phyloP scores from a whole-genome alignment of 352 stramenopile genomes.

The Elongisporangium prolatum region DNA sequence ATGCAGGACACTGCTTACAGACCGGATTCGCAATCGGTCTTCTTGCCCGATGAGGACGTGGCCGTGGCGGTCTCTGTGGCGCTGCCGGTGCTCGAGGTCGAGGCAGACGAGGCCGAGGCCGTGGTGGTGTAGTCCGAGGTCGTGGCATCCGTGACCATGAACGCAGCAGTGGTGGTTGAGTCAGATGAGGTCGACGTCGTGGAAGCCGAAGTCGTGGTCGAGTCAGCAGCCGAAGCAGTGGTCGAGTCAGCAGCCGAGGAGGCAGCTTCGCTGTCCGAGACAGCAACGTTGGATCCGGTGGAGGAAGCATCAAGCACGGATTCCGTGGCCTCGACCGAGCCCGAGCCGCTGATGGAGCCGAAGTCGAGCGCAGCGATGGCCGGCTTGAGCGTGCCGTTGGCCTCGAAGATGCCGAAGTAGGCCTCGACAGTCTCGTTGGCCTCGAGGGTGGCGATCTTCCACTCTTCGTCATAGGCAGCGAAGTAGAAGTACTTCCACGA shows the following conservation, averaged over 20 bases:
- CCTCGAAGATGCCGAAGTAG: conserved; percentile 53
- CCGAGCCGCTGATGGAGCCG: conserved; percentile 2
- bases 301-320: neutral
- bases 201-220: neutral
- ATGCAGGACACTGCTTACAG: neutral
- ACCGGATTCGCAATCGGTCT: neutral
- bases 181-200: neutral
- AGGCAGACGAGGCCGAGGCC: neutral
- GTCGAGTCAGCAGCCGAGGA: neutral
- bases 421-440: conserved; percentile 46
- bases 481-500: conserved; percentile 72
- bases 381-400: conserved; percentile 38
- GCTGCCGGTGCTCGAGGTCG: neutral
- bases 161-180: neutral
- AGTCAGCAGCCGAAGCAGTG: neutral
- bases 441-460: conserved; percentile 32
- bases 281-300: neutral
- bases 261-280: neutral
- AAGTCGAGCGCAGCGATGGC: conserved; percentile 25
- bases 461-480: conserved; percentile 54
- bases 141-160: neutral
- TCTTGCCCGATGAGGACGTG: neutral
- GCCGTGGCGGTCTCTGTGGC: neutral
- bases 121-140: neutral
- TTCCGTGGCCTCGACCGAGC: neutral